These are phyloP conservation scores for Leccinum incarnatum DNA, from an alignment of 768 basidiomycete species.

Conservation along the genomic window DNA sequence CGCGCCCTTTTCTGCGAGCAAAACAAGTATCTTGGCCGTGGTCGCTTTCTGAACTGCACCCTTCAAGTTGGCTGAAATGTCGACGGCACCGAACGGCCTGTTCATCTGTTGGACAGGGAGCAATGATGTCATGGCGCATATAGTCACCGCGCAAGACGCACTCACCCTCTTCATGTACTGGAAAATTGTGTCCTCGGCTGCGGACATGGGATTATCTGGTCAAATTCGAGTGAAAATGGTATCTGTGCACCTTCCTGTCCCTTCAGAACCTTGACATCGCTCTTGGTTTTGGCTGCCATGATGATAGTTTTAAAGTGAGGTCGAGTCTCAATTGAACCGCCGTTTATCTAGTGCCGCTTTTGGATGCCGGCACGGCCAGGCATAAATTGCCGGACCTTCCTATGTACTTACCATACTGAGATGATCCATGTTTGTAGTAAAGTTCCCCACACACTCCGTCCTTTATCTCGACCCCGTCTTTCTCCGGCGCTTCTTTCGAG, in stretches of 20 bases:
- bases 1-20: conserved; percentile 82
- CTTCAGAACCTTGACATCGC: conserved; percentile 61
- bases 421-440: conserved; percentile 7
- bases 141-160: neutral
- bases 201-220: neutral
- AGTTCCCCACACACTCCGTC: conserved; percentile 1
- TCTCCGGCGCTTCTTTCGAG: conserved; percentile 18
- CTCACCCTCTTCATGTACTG: conserved; percentile 74
- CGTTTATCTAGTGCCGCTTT: neutral
- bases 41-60: conserved; percentile 82
- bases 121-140: conserved; percentile 1
- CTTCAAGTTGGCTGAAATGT: conserved; percentile 88
- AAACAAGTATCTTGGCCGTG: conserved; percentile 78
- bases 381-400: neutral
- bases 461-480: conserved; percentile 8
- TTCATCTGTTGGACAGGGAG: conserved; percentile 63
- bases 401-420: neutral
- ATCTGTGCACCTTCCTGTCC: conserved; percentile 61
- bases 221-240: neutral
- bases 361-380: neutral
- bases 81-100: conserved; percentile 90
- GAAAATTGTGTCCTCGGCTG: conserved; percentile 74
- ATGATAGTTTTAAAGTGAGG: conserved; percentile 11
- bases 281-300: conserved; percentile 51
- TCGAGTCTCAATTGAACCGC: neutral